Evolutionary conservation across 495 filamentous ascomycete species (phyloP).

Genomic region (Daldinia vernicosa): DNA sequence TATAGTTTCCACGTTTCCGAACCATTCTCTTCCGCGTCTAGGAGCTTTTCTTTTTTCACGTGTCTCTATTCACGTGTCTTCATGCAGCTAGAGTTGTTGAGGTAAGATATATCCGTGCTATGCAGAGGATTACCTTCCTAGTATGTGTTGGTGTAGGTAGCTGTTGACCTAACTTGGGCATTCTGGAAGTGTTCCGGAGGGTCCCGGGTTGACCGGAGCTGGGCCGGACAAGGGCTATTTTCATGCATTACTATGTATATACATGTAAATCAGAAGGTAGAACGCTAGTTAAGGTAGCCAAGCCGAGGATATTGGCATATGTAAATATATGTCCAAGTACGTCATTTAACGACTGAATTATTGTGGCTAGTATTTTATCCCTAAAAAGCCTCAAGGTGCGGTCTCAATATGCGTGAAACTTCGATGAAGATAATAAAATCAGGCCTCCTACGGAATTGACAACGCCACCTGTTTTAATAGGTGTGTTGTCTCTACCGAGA

Average conservation of each 20-base stretch:
- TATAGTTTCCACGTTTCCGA: constrained; percentile 65
- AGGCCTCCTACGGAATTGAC: not conserved
- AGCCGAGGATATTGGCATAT: not conserved
- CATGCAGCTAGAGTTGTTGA: constrained; percentile 1
- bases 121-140: constrained; percentile 4
- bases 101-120: constrained; percentile 1
- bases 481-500: not conserved
- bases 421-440: not conserved
- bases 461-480: not conserved
- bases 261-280: not conserved
- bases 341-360: not conserved
- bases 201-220: constrained; percentile 24
- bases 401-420: constrained; percentile 27
- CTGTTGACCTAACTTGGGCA: not conserved
- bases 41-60: not conserved
- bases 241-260: constrained; percentile 27
- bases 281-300: not conserved
- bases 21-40: constrained; percentile 32
- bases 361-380: not conserved
- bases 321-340: constrained; percentile 9
- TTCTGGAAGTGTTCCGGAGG: constrained; percentile 32
- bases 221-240: constrained; percentile 25
- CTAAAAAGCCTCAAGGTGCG: not conserved
- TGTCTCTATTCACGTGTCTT: not conserved
- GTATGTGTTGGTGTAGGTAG: not conserved